A percentile compares a stretch with the other conserved stretches of the same genome.
Conservation (phyloP, 179 eudicot genomes). For the Spinacia oleracea region DNA sequence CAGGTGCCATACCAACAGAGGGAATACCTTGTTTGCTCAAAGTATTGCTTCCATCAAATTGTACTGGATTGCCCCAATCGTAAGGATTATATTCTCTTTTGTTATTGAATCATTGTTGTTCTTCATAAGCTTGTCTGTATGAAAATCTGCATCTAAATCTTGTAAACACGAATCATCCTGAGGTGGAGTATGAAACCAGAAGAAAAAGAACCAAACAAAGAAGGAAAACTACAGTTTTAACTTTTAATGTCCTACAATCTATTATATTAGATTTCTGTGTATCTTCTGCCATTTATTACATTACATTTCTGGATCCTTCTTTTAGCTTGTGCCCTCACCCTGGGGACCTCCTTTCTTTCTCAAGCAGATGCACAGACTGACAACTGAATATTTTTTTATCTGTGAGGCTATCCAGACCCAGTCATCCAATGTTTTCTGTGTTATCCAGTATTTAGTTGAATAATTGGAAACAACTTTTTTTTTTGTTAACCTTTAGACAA, state of each 20-base stretch:
- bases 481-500: not conserved
- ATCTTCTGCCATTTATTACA: not conserved
- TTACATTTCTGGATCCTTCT: not conserved
- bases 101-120: not conserved
- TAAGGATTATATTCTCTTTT: slow-evolving; percentile 39
- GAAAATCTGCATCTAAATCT: not conserved
- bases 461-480: not conserved
- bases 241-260: not conserved
- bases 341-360: not conserved
- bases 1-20: slow-evolving; percentile 96
- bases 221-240: not conserved
- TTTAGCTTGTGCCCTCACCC: not conserved
- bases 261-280: not conserved
- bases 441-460: not conserved
- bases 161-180: not conserved
- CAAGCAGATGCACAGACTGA: not conserved
- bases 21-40: slow-evolving; percentile 90
- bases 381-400: not conserved
- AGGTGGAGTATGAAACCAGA: not conserved
- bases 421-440: not conserved
- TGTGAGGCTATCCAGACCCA: not conserved
- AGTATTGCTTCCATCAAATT: slow-evolving; percentile 81
- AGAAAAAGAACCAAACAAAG: not conserved
- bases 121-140: not conserved
- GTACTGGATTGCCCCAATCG: slow-evolving; percentile 82